Evolutionary conservation across 352 stramenopile genomes (phyloP).

Genomic region (Hyaloperonospora brassicae): DNA sequence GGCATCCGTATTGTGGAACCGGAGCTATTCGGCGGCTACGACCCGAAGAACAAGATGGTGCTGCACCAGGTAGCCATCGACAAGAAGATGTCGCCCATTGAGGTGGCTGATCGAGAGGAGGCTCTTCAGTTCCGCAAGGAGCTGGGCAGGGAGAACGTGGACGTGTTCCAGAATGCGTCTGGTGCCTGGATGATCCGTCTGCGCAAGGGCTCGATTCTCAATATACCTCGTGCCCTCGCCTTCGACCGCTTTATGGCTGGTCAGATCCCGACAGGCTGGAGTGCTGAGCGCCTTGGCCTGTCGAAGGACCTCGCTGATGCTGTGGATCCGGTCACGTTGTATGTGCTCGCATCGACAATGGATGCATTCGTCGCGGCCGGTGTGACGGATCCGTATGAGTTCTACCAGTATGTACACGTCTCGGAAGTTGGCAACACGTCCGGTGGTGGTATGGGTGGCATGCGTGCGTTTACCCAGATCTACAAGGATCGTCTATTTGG

Average conservation of each 20-base stretch:
- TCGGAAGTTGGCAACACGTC: conserved; percentile 83
- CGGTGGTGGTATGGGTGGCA: conserved; percentile 75
- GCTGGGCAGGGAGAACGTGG: conserved; percentile 73
- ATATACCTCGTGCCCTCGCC: conserved; percentile 64
- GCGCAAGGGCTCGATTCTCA: conserved; percentile 72
- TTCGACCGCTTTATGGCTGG: conserved; percentile 84
- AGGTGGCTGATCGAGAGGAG: conserved; percentile 77
- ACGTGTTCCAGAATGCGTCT: conserved; percentile 62
- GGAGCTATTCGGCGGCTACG: conserved; percentile 82
- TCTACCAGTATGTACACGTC: conserved; percentile 88
- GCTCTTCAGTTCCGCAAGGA: conserved; percentile 74
- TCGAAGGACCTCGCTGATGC: conserved; percentile 74
- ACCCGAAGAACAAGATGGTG: conserved; percentile 82
- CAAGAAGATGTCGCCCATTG: conserved; percentile 84
- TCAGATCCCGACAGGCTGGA: conserved; percentile 86
- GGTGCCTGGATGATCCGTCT: conserved; percentile 82
- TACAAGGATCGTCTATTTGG: conserved; percentile 64
- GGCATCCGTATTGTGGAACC: conserved; percentile 84
- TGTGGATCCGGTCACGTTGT: conserved; percentile 76
- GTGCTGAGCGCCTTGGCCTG: conserved; percentile 66
- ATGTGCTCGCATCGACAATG: conserved; percentile 63
- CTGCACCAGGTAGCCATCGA: conserved; percentile 84
- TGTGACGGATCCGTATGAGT: conserved; percentile 86
- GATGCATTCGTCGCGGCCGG: conserved; percentile 73
- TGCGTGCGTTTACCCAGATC: conserved; percentile 69